Conservation (phyloP, 2,329 filamentous ascomycete genomes). For the Xylaria hypoxylon region DNA sequence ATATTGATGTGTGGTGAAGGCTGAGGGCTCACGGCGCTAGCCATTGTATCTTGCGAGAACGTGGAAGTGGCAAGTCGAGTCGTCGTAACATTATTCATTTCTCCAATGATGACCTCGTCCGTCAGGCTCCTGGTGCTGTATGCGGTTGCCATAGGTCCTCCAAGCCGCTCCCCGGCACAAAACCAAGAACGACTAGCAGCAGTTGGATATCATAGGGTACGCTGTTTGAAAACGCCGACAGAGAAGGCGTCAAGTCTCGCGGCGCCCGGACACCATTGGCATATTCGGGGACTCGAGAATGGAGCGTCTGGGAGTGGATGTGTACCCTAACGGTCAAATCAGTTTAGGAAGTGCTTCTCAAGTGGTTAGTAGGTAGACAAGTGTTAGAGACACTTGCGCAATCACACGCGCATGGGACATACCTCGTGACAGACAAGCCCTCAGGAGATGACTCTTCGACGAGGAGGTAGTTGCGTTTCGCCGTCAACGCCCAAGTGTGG, state of each 20-base stretch:
- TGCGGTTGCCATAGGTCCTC: conserved; percentile 50
- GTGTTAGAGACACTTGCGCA: conserved; percentile 5
- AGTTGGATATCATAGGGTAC: conserved; percentile 47
- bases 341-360: conserved; percentile 23
- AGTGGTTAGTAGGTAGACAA: conserved; percentile 2
- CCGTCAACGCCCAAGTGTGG: conserved; percentile 15
- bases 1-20: conserved; percentile 53
- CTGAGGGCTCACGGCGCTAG: conserved; percentile 48
- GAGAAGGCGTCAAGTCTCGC: conserved; percentile 36
- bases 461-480: conserved; percentile 2
- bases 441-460: background rate
- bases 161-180: conserved; percentile 51
- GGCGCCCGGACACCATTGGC: conserved; percentile 40
- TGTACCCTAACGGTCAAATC: conserved; percentile 32
- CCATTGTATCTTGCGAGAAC: conserved; percentile 47
- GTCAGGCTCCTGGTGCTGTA: conserved; percentile 54
- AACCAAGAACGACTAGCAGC: conserved; percentile 46
- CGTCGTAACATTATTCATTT: conserved; percentile 42
- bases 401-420: conserved; percentile 10
- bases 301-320: conserved; percentile 13
- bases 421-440: conserved; percentile 29
- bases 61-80: conserved; percentile 47
- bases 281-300: conserved; percentile 26
- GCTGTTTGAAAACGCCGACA: conserved; percentile 31
- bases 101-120: conserved; percentile 44